Evolutionary conservation across 208 protist species (phyloP).

Genomic region (Angomonas ambiguus): DNA sequence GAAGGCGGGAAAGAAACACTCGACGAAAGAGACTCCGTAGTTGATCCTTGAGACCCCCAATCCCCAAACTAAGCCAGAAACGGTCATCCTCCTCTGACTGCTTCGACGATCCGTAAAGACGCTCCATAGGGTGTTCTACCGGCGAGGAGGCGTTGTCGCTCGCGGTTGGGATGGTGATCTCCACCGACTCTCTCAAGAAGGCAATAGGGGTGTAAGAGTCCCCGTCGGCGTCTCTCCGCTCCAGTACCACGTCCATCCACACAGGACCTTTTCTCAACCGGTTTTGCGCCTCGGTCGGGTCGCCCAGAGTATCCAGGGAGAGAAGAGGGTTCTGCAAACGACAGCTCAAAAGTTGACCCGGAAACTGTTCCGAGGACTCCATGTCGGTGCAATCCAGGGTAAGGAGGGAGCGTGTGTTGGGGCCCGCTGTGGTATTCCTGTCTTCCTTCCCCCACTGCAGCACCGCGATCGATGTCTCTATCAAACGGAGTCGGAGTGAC

Average conservation of each 20-base stretch:
- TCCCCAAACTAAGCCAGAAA: conserved; percentile 79
- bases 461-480: not conserved
- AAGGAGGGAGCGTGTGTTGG: not conserved
- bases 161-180: not conserved
- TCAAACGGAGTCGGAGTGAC: not conserved
- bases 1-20: conserved; percentile 97
- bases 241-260: conserved; percentile 6
- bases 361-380: not conserved
- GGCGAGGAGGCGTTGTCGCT: not conserved
- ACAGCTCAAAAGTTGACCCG: not conserved
- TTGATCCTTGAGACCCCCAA: conserved; percentile 94
- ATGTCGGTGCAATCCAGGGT: not conserved
- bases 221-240: not conserved
- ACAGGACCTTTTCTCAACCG: not conserved
- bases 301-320: not conserved
- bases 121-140: conserved; percentile 38
- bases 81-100: conserved; percentile 16
- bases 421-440: not conserved
- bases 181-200: not conserved
- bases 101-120: conserved; percentile 25
- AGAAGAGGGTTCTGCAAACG: not conserved
- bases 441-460: not conserved
- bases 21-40: conserved; percentile 96
- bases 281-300: not conserved
- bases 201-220: not conserved